Evolutionary conservation across 805 yeast species (phyloP).

Genomic region (Metschnikowia cerradonensis): DNA sequence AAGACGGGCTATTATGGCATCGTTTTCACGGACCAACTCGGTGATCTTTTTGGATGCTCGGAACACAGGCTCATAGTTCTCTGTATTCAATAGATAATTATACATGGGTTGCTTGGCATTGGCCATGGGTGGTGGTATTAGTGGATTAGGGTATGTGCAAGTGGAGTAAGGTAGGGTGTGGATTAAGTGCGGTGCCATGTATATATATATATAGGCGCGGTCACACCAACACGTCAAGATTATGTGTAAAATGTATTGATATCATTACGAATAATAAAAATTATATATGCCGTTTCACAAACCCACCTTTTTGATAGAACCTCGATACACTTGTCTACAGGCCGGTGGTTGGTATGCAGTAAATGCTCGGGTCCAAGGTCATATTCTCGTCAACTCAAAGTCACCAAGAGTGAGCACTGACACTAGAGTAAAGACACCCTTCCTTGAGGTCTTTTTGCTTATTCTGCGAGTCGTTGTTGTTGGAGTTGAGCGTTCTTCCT

Average conservation of each 20-base stretch:
- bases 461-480: slow-evolving; percentile 10
- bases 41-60: slow-evolving; percentile 22
- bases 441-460: neutral
- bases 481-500: slow-evolving; percentile 54
- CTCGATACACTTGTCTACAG: neutral
- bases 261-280: neutral
- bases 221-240: neutral
- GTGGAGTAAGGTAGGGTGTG: neutral
- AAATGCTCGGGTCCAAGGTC: neutral
- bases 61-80: slow-evolving; percentile 30
- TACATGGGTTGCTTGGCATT: neutral
- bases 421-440: neutral
- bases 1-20: slow-evolving; percentile 20
- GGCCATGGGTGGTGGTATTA: neutral
- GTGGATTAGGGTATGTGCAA: neutral
- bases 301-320: neutral
- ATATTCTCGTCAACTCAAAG: neutral
- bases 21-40: slow-evolving; percentile 22
- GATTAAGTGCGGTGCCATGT: neutral
- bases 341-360: neutral
- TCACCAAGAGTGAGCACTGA: neutral
- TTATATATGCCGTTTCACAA: neutral
- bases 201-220: neutral
- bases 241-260: neutral
- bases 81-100: slow-evolving; percentile 25